phyloP scores from a whole-genome alignment of 495 filamentous ascomycete species.

The Beverwykella pulmonaria region DNA sequence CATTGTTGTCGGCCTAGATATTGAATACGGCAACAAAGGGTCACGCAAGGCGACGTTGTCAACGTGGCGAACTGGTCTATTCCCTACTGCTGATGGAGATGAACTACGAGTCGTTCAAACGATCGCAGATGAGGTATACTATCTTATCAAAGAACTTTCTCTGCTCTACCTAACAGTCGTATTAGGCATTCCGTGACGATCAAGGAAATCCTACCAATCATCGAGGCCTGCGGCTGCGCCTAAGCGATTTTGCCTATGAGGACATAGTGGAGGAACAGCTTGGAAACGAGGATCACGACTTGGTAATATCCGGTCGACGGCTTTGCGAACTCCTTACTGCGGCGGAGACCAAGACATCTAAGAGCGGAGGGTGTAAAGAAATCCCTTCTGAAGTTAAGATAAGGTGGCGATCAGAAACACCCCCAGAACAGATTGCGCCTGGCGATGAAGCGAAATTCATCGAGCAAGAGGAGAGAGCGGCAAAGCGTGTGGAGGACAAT shows the following conservation, averaged over 20 bases:
- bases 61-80: not conserved
- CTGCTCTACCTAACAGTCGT: constrained; percentile 4
- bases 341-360: constrained; percentile 1
- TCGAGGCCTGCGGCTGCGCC: constrained; percentile 14
- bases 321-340: constrained; percentile 3
- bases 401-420: constrained; percentile 1
- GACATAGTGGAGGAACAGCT: constrained; percentile 7
- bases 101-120: not conserved
- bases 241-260: constrained; percentile 16
- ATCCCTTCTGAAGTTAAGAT: constrained; percentile 9
- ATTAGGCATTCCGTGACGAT: constrained; percentile 13
- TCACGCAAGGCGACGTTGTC: constrained; percentile 5
- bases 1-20: not conserved
- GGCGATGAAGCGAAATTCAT: not conserved
- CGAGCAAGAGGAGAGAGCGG: constrained; percentile 1
- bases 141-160: not conserved
- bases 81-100: not conserved
- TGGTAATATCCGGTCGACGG: constrained; percentile 4
- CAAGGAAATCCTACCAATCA: constrained; percentile 15
- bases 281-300: constrained; percentile 3
- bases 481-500: not conserved
- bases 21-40: not conserved
- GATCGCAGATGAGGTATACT: constrained; percentile 5
- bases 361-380: not conserved
- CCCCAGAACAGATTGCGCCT: constrained; percentile 7